phyloP scores from a whole-genome alignment of 192 early-diverging fungal genomes.

The Backusella luteola region DNA sequence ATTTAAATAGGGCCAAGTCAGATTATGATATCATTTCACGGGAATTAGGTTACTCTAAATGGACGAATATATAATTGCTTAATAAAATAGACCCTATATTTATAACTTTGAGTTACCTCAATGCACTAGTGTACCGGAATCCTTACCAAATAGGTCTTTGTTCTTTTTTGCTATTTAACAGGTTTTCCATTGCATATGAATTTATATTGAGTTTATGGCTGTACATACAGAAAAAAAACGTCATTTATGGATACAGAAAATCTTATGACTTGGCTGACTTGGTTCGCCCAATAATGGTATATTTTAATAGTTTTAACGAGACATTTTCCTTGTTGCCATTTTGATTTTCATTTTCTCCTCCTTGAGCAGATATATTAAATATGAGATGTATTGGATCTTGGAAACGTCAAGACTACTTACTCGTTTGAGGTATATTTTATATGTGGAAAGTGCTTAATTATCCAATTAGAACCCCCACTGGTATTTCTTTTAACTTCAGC shows the following conservation, averaged over 20 bases:
- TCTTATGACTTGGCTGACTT: background rate
- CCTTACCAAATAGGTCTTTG: background rate
- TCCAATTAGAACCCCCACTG: background rate
- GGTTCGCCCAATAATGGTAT: background rate
- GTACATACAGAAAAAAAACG: background rate
- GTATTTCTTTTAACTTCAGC: background rate
- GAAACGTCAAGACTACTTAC: background rate
- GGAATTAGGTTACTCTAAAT: background rate
- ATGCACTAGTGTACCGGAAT: background rate
- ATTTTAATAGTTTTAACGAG: background rate
- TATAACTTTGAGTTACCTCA: background rate
- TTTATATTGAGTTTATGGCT: background rate
- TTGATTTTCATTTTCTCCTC: background rate
- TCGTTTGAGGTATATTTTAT: background rate
- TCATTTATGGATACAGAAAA: background rate
- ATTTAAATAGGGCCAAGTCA: background rate
- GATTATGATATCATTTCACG: slow-evolving; percentile 4
- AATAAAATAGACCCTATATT: background rate
- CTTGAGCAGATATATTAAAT: background rate
- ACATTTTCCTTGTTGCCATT: background rate
- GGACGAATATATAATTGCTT: background rate
- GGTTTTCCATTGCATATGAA: background rate
- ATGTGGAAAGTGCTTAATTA: background rate
- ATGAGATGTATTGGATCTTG: background rate
- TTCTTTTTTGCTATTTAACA: background rate